Conservation (phyloP, 805 yeast species). For the Wickerhamiella hasegawae region DNA sequence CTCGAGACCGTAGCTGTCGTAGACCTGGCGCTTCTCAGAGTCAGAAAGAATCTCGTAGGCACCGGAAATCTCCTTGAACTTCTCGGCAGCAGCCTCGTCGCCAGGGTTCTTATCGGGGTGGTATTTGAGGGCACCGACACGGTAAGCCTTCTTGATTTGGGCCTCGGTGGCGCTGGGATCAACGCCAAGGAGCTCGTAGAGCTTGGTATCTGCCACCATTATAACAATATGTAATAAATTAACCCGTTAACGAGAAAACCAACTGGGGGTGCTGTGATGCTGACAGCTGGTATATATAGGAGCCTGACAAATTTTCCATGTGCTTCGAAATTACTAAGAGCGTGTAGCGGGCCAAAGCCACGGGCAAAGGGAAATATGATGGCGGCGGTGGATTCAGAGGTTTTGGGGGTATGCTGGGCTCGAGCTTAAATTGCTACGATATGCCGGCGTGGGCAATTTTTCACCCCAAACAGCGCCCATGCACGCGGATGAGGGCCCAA, state of each 20-base stretch:
- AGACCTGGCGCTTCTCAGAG: constrained; percentile 70
- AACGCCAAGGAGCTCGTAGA: constrained; percentile 48
- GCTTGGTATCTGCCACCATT: constrained; percentile 57
- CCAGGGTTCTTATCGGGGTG: constrained; percentile 74
- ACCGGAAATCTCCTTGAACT: constrained; percentile 77
- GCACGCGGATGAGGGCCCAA: too few species aligned
- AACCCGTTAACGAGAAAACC: background rate
- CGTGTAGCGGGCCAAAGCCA: background rate
- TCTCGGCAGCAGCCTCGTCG: constrained; percentile 75
- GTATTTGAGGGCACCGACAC: constrained; percentile 54
- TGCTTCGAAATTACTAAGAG: background rate
- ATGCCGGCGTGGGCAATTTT: background rate
- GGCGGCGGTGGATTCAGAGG: background rate
- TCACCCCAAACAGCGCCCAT: background rate
- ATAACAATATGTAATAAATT: too few species aligned
- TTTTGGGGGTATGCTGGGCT: background rate
- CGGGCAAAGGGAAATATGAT: background rate
- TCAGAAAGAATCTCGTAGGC: constrained; percentile 87
- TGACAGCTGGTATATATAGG: background rate
- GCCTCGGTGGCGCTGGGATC: constrained; percentile 33
- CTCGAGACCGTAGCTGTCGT: constrained; percentile 82
- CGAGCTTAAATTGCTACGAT: background rate
- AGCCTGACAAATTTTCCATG: background rate
- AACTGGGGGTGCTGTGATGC: background rate
- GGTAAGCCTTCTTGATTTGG: constrained; percentile 64